A percentile compares a stretch with the other conserved stretches of the same genome.
phyloP scores from a whole-genome alignment of 2,329 filamentous ascomycete genomes.

The Fusarium clavum region DNA sequence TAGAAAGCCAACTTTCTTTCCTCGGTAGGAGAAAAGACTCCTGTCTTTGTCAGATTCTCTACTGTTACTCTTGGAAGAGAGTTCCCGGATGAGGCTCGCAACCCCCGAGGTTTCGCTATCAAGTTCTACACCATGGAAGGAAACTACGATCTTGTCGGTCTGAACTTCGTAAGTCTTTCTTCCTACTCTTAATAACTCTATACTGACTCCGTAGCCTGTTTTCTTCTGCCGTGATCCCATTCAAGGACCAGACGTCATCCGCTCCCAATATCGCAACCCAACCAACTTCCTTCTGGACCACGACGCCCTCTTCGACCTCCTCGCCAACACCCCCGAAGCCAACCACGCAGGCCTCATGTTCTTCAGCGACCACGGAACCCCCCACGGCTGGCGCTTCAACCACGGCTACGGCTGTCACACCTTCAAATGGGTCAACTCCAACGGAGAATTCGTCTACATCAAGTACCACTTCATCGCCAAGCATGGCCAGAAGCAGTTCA shows the following conservation, averaged over 20 bases:
- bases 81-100: slow-evolving; percentile 5
- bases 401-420: slow-evolving; percentile 17
- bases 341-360: slow-evolving; percentile 11
- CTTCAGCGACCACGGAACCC: slow-evolving; percentile 9
- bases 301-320: slow-evolving; percentile 5
- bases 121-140: slow-evolving; percentile 6
- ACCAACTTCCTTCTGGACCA: slow-evolving; percentile 14
- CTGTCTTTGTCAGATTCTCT: slow-evolving; percentile 6
- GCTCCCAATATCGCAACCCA: slow-evolving; percentile 11
- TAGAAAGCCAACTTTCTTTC: slow-evolving; percentile 14
- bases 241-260: slow-evolving; percentile 12
- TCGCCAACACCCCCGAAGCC: slow-evolving; percentile 1
- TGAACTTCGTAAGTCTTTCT: neutral
- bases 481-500: slow-evolving; percentile 14
- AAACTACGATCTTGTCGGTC: neutral
- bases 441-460: slow-evolving; percentile 12
- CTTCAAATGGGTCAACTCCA: slow-evolving; percentile 13
- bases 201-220: neutral
- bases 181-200: neutral
- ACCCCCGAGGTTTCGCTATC: slow-evolving; percentile 11
- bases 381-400: slow-evolving; percentile 17
- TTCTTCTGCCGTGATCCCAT: slow-evolving; percentile 21
- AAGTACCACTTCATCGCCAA: slow-evolving; percentile 21
- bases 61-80: slow-evolving; percentile 7
- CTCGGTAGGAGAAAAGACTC: slow-evolving; percentile 2